Conservation (phyloP, 1,284 basidiomycete species). For the Puccinia horiana region DNA sequence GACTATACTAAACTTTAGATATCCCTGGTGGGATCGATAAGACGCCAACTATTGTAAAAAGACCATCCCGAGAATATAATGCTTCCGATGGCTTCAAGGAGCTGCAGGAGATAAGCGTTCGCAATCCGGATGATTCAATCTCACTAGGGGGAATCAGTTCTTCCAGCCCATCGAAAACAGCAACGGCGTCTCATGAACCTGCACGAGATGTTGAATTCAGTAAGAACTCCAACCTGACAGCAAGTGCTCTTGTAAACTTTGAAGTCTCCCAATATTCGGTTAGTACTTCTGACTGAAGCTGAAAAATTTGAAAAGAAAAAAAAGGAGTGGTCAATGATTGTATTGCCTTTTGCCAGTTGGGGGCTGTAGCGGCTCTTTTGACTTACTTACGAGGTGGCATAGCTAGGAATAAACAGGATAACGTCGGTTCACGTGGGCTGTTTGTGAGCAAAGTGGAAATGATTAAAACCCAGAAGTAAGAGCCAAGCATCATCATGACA, state of each 20-base stretch:
- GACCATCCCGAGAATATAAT: conserved; percentile 41
- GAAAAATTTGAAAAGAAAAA: background rate
- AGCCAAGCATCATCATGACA: background rate
- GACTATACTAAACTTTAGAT: background rate
- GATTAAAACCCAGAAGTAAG: conserved; percentile 38
- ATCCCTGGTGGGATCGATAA: conserved; percentile 9
- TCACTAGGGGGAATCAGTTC: background rate
- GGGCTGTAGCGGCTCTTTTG: conserved; percentile 30
- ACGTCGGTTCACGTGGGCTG: background rate
- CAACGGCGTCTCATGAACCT: background rate
- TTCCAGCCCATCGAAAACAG: conserved; percentile 1
- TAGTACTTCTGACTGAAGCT: background rate
- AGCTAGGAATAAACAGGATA: background rate
- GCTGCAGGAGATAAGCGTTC: conserved; percentile 21
- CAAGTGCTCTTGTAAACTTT: conserved; percentile 23
- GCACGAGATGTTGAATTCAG: background rate
- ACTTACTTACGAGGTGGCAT: conserved; percentile 26
- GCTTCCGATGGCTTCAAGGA: conserved; percentile 21
- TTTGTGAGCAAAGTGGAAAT: conserved; percentile 37
- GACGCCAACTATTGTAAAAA: conserved; percentile 12
- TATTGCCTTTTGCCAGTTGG: conserved; percentile 13
- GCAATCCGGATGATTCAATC: background rate
- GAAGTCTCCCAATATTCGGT: conserved; percentile 32
- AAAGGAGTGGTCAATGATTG: background rate
- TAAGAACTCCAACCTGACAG: conserved; percentile 34